Evolutionary conservation across 495 filamentous ascomycete species (phyloP).

Genomic region (Pseudomonodictys pantanalensis): DNA sequence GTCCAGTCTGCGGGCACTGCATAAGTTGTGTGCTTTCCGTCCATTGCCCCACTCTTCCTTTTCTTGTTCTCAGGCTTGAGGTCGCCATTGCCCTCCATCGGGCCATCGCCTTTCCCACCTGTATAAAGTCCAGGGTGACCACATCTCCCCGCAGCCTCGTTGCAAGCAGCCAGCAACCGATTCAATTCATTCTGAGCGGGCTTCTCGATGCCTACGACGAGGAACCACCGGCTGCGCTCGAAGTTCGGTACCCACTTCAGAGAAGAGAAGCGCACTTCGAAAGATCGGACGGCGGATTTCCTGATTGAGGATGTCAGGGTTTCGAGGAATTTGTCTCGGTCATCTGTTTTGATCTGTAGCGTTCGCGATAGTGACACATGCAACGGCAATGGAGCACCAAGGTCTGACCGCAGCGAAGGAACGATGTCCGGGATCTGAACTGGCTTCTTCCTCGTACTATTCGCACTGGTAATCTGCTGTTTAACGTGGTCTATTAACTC

Average conservation of each 20-base stretch:
- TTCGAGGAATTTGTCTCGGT: constrained; percentile 62
- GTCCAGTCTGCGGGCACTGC: constrained; percentile 40
- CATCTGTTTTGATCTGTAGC: constrained; percentile 60
- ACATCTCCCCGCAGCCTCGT: constrained; percentile 56
- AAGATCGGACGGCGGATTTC: constrained; percentile 49
- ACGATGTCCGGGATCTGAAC: constrained; percentile 40
- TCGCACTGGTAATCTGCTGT: constrained; percentile 3
- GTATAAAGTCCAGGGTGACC: constrained; percentile 72
- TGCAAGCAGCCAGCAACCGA: constrained; percentile 61
- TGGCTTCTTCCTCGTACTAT: not conserved
- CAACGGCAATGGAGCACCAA: constrained; percentile 74
- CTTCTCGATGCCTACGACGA: constrained; percentile 63
- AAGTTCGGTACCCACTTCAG: constrained; percentile 70
- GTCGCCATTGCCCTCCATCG: constrained; percentile 13
- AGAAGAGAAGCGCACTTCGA: constrained; percentile 46
- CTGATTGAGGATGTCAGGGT: constrained; percentile 43
- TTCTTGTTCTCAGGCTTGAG: constrained; percentile 3
- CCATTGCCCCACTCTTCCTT: not conserved
- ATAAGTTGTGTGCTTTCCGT: not conserved
- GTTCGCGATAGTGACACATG: constrained; percentile 87
- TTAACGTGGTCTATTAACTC: constrained; percentile 49
- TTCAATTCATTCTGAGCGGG: constrained; percentile 57
- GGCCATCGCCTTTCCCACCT: constrained; percentile 16
- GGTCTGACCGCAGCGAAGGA: constrained; percentile 69
- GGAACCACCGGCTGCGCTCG: constrained; percentile 79